Conservation (phyloP, 2,329 filamentous ascomycete genomes). For the Cercospora zeae-maydis region DNA sequence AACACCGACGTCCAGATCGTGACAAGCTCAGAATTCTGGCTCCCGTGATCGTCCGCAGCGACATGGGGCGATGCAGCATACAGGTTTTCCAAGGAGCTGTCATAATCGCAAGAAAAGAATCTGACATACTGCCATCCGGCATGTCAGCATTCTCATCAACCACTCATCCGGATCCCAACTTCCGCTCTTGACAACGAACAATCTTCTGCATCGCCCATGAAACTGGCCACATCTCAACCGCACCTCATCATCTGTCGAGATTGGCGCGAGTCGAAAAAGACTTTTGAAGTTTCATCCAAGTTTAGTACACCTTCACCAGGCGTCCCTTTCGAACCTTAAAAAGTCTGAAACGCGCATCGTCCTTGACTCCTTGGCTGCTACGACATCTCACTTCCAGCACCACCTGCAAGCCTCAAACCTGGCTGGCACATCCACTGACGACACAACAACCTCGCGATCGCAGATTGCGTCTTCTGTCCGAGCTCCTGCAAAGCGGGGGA, state of each 20-base stretch:
- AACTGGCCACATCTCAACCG: not conserved
- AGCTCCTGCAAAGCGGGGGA: not conserved
- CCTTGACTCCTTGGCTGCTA: slow-evolving; percentile 7
- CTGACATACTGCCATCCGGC: not conserved
- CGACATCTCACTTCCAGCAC: not conserved
- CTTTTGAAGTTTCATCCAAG: slow-evolving; percentile 2
- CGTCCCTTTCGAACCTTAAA: not conserved
- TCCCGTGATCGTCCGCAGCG: not conserved
- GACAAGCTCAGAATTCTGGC: not conserved
- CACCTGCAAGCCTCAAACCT: slow-evolving; percentile 2
- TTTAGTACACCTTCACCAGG: not conserved
- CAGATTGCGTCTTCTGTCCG: slow-evolving; percentile 3
- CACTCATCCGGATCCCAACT: not conserved
- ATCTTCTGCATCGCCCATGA: not conserved
- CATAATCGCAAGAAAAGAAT: not conserved
- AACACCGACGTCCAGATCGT: not conserved
- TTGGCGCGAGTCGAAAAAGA: not conserved
- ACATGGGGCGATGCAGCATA: not conserved
- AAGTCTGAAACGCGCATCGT: not conserved
- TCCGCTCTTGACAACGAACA: not conserved
- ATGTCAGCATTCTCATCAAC: not conserved
- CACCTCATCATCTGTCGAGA: not conserved
- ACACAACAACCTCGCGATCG: not conserved
- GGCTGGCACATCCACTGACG: slow-evolving; percentile 6
- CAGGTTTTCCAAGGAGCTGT: not conserved